A percentile compares a stretch with the other conserved stretches of the same genome.
Conservation (phyloP, 1,139 yeast species). For the Candida sp. region DNA sequence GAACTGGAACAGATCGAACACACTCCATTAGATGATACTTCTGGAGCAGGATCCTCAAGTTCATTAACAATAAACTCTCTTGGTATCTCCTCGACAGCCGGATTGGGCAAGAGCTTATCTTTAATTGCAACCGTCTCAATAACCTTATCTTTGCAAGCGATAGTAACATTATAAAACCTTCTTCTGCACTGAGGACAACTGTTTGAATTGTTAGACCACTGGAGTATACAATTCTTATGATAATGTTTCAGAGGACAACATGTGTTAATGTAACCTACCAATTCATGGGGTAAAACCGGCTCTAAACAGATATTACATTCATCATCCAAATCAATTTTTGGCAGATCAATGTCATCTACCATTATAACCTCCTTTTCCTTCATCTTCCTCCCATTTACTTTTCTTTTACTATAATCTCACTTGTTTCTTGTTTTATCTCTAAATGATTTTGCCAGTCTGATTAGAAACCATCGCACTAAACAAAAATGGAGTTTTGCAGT, state of each 20-base stretch:
- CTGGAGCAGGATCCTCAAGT: neutral
- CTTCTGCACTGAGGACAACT: constrained; percentile 53
- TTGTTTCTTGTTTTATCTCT: no score
- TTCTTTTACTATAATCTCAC: neutral
- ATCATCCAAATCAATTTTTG: constrained; percentile 10
- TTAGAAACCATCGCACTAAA: no score
- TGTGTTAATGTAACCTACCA: constrained; percentile 30
- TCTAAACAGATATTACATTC: constrained; percentile 54
- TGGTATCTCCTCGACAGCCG: constrained; percentile 40
- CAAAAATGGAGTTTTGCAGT: neutral
- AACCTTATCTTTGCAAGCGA: constrained; percentile 10
- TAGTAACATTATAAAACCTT: constrained; percentile 25
- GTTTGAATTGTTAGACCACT: constrained; percentile 49
- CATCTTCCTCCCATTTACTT: neutral
- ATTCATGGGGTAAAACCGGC: constrained; percentile 13
- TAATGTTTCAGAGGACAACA: constrained; percentile 31
- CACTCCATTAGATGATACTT: constrained; percentile 8
- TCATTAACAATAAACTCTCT: constrained; percentile 22
- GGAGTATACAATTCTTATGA: constrained; percentile 42
- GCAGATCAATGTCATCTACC: neutral
- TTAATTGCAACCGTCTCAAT: constrained; percentile 18
- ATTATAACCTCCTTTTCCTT: neutral
- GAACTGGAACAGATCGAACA: constrained; percentile 40
- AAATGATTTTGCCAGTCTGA: no score
- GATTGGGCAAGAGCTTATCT: constrained; percentile 31